Conservation (phyloP, 1,284 basidiomycete genomes). For the Tylopilus sp. region DNA sequence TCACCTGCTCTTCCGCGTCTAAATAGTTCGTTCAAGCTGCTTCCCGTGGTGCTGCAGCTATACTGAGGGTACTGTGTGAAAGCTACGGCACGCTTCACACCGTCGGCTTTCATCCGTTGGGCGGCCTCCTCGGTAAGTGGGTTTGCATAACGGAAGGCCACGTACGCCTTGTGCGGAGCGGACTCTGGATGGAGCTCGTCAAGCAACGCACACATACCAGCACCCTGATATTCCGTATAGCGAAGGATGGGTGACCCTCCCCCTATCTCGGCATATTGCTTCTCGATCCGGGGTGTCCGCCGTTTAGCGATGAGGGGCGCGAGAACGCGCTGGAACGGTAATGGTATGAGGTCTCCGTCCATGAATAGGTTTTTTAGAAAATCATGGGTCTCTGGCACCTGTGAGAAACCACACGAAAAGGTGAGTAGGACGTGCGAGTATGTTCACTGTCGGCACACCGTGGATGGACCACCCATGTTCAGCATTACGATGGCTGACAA, state of each 20-base stretch:
- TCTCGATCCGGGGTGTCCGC: constrained; percentile 91
- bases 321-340: constrained; percentile 86
- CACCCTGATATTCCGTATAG: constrained; percentile 88
- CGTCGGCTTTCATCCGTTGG: constrained; percentile 84
- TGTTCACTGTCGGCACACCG: constrained; percentile 48
- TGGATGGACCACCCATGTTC: constrained; percentile 98
- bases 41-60: constrained; percentile 96
- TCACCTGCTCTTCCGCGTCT: constrained; percentile 55
- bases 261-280: constrained; percentile 94
- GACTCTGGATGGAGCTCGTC: constrained; percentile 92
- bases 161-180: constrained; percentile 95
- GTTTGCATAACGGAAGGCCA: constrained; percentile 90
- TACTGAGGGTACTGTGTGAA: constrained; percentile 99
- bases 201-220: constrained; percentile 84
- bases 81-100: constrained; percentile 89
- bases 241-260: constrained; percentile 97
- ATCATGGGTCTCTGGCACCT: constrained; percentile 83
- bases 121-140: constrained; percentile 87
- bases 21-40: constrained; percentile 93
- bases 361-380: constrained; percentile 94
- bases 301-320: constrained; percentile 89
- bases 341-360: constrained; percentile 93
- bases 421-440: constrained; percentile 1
- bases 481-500: constrained; percentile 85
- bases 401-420: constrained; percentile 11